Base-by-base conservation (phyloP, 2,329 filamentous ascomycete species). In the Arthrobotrys megalospora region DNA sequence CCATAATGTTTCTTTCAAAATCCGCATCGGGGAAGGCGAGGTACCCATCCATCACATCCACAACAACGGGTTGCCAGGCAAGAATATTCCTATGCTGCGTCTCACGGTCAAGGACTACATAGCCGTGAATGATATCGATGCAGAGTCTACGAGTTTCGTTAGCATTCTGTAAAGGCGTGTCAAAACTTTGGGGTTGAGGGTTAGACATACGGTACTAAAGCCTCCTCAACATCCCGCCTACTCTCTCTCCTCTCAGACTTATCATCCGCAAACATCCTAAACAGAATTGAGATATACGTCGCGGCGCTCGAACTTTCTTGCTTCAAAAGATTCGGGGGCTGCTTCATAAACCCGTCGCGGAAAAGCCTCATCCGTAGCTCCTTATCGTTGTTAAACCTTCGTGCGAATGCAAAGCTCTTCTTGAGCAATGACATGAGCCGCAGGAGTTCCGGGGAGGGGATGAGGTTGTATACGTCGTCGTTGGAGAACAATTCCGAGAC, bases 331-430 rank as follows among this genome's bases (percentile, higher is more conserved):
- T 99, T 99, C 1, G 96, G 96, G 14, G 96, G 95, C 83, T 99
- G 96, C 85, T 97, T 97, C 96, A 99, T 99, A 87, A 99, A 99
- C 0, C 96, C 96, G 84, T 99, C 96, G 63, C 94, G 89, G 93
- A 96, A 99, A 16, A 99, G 88, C 16, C 93, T 90, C 88, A 97
- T 97, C 53, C 96, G 91, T 43, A 99, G 87, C 81, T 98, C 96
- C 85, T 97, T 97, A 85, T 99, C 94, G 80, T 94, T 93, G 84
- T 99, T 99, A 88, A 99, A 99, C 82, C 92, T 92, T 83, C 96
- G 94, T 52, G 96, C 96, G 81, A 99, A 99, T 76, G 96, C 90
- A 85, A 97, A 99, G 32, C 92, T 96, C 83, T 96, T 96, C 86
- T 99, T 99, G 34, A 99, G 88, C 0, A 99, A 88, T 0, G 89